Evolutionary conservation across 164 flowering plant genomes (phyloP).

Genomic region (Amborella trichopoda): DNA sequence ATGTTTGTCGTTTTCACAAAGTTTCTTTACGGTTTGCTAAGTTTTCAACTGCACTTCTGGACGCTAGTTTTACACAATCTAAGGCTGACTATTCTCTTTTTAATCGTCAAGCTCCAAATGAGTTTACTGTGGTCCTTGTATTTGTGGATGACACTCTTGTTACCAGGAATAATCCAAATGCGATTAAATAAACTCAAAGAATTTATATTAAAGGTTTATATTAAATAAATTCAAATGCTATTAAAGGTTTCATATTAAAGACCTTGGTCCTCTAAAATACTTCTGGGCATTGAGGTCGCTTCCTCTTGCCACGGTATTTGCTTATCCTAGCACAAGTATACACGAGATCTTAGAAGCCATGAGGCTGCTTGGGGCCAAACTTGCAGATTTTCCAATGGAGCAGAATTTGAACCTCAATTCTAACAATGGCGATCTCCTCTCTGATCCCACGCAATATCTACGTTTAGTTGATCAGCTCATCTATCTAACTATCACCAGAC

Average conservation of each 20-base stretch:
- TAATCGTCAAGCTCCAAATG: background rate
- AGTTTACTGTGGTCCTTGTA: too few relatives aligned
- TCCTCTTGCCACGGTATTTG: background rate
- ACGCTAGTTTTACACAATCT: background rate
- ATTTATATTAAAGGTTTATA: too few relatives aligned
- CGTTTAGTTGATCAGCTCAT: too few relatives aligned
- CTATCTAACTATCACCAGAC: background rate
- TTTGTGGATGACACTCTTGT: too few relatives aligned
- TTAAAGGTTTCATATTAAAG: too few relatives aligned
- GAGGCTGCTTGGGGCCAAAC: background rate
- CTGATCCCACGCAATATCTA: background rate
- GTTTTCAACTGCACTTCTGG: background rate
- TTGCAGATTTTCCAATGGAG: background rate
- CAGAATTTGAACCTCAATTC: background rate
- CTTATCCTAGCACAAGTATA: background rate
- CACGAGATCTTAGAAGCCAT: background rate
- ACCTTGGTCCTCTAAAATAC: background rate
- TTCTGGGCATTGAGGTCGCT: background rate
- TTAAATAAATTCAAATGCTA: too few relatives aligned
- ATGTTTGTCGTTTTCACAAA: background rate
- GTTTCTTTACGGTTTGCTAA: background rate
- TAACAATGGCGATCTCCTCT: background rate
- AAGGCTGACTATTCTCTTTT: background rate
- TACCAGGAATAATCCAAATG: too few relatives aligned
- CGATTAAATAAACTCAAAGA: too few relatives aligned